phyloP scores from a whole-genome alignment of 2,329 filamentous ascomycete species.

The Chaetomium sp. region DNA sequence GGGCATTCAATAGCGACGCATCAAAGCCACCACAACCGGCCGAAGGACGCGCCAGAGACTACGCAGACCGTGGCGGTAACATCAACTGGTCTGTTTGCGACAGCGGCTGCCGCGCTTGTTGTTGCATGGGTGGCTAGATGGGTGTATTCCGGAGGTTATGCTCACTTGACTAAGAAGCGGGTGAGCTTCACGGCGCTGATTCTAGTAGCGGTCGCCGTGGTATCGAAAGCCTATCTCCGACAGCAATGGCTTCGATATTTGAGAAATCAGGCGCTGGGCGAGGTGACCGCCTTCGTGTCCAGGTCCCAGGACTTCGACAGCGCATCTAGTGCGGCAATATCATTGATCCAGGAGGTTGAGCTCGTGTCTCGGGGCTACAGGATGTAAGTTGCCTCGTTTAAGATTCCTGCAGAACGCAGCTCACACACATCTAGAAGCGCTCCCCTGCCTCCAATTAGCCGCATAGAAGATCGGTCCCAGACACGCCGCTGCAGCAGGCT shows the following conservation, averaged over 20 bases:
- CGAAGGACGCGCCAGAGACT: slow-evolving; percentile 28
- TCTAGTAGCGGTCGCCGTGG: slow-evolving; percentile 55
- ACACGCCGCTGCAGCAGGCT: slow-evolving; percentile 77
- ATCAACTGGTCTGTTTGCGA: slow-evolving; percentile 54
- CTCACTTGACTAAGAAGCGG: slow-evolving; percentile 59
- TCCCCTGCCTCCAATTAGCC: slow-evolving; percentile 87
- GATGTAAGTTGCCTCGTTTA: slow-evolving; percentile 57
- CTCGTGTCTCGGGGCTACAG: slow-evolving; percentile 88
- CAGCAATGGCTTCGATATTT: slow-evolving; percentile 82
- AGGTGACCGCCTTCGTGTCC: slow-evolving; percentile 68
- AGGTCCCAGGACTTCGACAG: slow-evolving; percentile 81
- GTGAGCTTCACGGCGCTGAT: slow-evolving; percentile 51
- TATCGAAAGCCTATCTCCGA: slow-evolving; percentile 71
- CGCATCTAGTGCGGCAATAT: slow-evolving; percentile 72
- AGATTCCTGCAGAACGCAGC: not conserved
- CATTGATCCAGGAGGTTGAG: slow-evolving; percentile 92
- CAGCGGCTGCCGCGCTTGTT: slow-evolving; percentile 65
- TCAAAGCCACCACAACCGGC: slow-evolving; percentile 37
- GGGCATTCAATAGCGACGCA: slow-evolving; percentile 61
- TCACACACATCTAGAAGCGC: slow-evolving; percentile 63
- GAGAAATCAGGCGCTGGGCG: slow-evolving; percentile 70
- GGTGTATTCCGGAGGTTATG: slow-evolving; percentile 57
- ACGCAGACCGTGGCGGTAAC: slow-evolving; percentile 36
- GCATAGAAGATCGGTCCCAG: slow-evolving; percentile 82
- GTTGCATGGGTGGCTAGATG: slow-evolving; percentile 75